Conservation (phyloP, 305 asterid species). For the Andrographis paniculata region DNA sequence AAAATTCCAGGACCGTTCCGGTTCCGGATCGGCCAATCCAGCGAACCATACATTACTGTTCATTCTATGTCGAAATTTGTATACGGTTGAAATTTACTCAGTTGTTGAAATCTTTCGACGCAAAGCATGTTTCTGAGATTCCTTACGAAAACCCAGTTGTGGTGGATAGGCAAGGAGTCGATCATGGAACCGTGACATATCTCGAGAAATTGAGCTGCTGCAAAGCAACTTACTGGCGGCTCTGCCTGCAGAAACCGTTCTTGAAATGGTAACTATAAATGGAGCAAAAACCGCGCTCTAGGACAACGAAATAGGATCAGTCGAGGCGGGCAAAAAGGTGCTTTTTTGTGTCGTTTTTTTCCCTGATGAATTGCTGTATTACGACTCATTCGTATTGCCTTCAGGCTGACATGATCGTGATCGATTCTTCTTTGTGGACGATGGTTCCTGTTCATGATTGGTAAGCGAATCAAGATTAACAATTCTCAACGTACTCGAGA, state of each 20-base stretch:
- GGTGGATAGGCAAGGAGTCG: conserved; percentile 44
- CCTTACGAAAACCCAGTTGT: conserved; percentile 62
- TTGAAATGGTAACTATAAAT: conserved; percentile 59
- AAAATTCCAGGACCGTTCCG: no score
- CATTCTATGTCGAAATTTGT: no score
- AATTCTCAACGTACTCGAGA: not conserved
- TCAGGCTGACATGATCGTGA: conserved; percentile 70
- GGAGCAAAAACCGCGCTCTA: conserved; percentile 67
- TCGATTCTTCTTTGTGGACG: conserved; percentile 64
- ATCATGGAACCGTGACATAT: conserved; percentile 65
- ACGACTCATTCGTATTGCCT: not conserved
- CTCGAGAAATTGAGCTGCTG: conserved; percentile 54
- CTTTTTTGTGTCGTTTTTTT: conserved; percentile 1
- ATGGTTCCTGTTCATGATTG: conserved; percentile 73
- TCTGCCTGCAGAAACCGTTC: conserved; percentile 73
- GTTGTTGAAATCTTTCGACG: no score
- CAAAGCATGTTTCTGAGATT: conserved; percentile 78
- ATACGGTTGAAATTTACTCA: no score
- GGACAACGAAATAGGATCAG: conserved; percentile 75
- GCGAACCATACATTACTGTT: not conserved
- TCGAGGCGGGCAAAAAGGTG: conserved; percentile 76
- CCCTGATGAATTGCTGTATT: not conserved
- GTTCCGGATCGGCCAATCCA: no score
- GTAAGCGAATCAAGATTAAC: conserved; percentile 22
- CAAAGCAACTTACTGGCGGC: conserved; percentile 51